Conservation (phyloP, 2,329 filamentous ascomycete species). For the Zasmidium angulare region DNA sequence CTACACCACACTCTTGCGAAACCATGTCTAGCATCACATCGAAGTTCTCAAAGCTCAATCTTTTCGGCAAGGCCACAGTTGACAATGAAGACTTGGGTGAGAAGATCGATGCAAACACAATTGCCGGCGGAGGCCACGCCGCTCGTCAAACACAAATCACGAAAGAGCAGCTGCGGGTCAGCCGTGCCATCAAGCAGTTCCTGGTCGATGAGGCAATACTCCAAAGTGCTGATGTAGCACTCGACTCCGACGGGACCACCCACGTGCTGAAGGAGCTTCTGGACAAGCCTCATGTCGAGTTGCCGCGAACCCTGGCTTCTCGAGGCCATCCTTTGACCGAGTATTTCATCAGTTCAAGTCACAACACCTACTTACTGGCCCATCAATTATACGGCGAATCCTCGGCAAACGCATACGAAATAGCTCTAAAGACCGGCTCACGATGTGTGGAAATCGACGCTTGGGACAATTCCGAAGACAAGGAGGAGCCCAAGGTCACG, state of each 20-base stretch:
- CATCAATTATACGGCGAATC: slow-evolving; percentile 68
- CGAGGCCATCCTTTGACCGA: slow-evolving; percentile 62
- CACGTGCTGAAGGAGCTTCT: slow-evolving; percentile 53
- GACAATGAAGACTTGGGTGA: slow-evolving; percentile 57
- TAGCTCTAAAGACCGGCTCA: slow-evolving; percentile 61
- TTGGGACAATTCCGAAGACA: slow-evolving; percentile 64
- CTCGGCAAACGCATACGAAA: slow-evolving; percentile 63
- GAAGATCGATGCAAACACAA: slow-evolving; percentile 47
- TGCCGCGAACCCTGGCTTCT: slow-evolving; percentile 57
- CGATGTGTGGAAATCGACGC: slow-evolving; percentile 73
- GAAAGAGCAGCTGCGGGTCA: slow-evolving; percentile 59
- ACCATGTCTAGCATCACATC: slow-evolving; percentile 22
- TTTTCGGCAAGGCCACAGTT: slow-evolving; percentile 35
- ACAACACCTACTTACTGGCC: slow-evolving; percentile 71
- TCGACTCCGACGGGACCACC: slow-evolving; percentile 48
- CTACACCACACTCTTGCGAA: neutral
- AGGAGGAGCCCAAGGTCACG: slow-evolving; percentile 67
- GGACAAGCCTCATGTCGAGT: slow-evolving; percentile 57
- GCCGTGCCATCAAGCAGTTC: slow-evolving; percentile 57
- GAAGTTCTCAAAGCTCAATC: slow-evolving; percentile 42
- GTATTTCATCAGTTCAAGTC: slow-evolving; percentile 71
- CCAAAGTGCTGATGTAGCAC: slow-evolving; percentile 47
- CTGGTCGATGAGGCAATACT: slow-evolving; percentile 56
- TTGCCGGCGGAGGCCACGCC: slow-evolving; percentile 62
- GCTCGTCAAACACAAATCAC: slow-evolving; percentile 49